Conservation (phyloP, 768 basidiomycete genomes). For the Termitomyces eurrhizus region DNA sequence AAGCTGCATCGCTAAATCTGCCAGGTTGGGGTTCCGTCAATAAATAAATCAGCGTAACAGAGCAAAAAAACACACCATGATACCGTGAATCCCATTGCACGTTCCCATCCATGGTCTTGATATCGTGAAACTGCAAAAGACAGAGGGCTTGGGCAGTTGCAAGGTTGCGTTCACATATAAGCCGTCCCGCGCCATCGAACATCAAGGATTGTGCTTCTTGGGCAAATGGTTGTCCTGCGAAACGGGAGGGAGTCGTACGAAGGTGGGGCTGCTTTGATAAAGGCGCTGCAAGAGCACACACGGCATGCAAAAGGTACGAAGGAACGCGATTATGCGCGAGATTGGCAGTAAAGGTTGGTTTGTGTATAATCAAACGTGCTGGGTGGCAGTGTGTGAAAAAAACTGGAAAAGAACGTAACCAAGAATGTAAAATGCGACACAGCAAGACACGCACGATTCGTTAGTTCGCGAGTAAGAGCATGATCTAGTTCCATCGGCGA, state of each 20-base stretch:
- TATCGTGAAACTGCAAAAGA: constrained; percentile 67
- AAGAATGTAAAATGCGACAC: constrained; percentile 12
- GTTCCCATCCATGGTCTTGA: constrained; percentile 40
- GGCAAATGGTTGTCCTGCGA: constrained; percentile 53
- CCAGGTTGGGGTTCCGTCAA: constrained; percentile 20
- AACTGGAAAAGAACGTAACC: constrained; percentile 37
- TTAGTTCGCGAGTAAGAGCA: constrained; percentile 65
- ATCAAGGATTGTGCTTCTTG: constrained; percentile 63
- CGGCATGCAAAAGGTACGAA: constrained; percentile 62
- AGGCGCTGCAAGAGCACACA: constrained; percentile 78
- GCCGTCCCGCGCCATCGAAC: constrained; percentile 65
- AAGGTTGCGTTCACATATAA: constrained; percentile 60
- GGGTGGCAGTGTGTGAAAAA: constrained; percentile 84
- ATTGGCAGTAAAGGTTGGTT: constrained; percentile 67
- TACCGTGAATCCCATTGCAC: constrained; percentile 39
- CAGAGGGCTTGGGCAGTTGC: constrained; percentile 74
- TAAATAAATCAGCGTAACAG: constrained; percentile 9
- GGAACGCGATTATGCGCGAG: constrained; percentile 69
- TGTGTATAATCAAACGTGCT: constrained; percentile 71
- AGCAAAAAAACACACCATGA: constrained; percentile 37
- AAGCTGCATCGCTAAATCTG: constrained; percentile 64
- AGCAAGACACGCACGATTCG: constrained; percentile 51
- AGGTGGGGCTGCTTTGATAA: constrained; percentile 64
- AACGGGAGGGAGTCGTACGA: constrained; percentile 50
- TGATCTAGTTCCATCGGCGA: constrained; percentile 50